These are phyloP conservation scores for Eucalyptus regnans DNA, from an alignment of 345 rosid genomes.

Conservation along the genomic window DNA sequence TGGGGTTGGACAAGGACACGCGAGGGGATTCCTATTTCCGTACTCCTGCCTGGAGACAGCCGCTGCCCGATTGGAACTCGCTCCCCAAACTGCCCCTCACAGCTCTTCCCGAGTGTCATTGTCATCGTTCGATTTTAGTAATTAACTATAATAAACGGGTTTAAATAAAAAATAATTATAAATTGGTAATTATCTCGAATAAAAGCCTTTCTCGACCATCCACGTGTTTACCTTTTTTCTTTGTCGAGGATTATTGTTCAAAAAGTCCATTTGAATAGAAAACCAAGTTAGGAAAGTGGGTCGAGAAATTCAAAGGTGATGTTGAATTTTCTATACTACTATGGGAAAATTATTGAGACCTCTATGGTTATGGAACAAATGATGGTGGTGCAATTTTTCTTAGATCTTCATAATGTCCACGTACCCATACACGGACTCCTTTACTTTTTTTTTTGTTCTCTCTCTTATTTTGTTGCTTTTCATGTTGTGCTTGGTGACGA, in stretches of 20 bases:
- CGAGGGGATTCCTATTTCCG: constrained; percentile 3
- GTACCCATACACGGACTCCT: not conserved
- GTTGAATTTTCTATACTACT: not conserved
- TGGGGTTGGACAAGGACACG: not conserved
- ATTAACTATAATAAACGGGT: not conserved
- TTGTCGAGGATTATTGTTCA: not conserved
- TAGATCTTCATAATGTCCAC: not conserved
- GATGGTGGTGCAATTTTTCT: not conserved
- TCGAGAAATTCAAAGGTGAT: not conserved
- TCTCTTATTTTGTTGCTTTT: not conserved
- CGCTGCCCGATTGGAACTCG: not conserved
- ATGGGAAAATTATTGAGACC: not conserved
- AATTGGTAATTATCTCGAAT: not conserved
- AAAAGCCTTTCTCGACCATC: not conserved
- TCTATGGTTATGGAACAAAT: not conserved
- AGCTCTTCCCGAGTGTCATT: not conserved
- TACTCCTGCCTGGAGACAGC: constrained; percentile 11
- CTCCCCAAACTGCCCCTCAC: constrained; percentile 6
- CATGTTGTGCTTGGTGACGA: not conserved
- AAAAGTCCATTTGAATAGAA: not conserved
- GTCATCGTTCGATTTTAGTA: not conserved
- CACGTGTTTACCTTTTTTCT: not conserved
- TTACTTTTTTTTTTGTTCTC: not conserved
- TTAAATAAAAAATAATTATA: not conserved
- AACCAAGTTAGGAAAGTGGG: not conserved